These are phyloP conservation scores for Monotropa hypopitys DNA, from an alignment of 179 eudicot genomes.

Conservation along the genomic window DNA sequence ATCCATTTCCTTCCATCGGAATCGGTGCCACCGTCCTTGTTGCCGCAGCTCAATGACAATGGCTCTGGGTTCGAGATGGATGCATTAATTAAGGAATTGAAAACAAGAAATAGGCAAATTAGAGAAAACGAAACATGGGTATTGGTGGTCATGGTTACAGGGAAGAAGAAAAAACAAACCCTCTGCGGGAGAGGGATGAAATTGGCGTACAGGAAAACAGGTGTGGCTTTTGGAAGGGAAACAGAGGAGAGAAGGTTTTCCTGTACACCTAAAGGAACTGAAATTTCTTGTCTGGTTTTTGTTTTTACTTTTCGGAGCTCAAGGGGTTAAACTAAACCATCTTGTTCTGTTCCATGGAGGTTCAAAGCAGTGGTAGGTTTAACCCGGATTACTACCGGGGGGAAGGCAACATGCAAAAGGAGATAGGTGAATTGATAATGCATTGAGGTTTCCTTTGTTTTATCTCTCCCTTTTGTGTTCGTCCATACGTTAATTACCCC, in stretches of 20 bases:
- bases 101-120: not conserved
- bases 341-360: not conserved
- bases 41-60: slow-evolving; percentile 42
- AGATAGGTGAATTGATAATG: not conserved
- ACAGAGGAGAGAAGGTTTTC: not conserved
- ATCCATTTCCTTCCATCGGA: slow-evolving; percentile 56
- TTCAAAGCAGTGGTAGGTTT: not conserved
- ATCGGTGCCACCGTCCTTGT: slow-evolving; percentile 35
- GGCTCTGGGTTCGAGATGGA: not conserved
- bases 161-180: not conserved
- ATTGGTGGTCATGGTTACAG: slow-evolving; percentile 4
- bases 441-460: not conserved
- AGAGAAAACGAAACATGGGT: slow-evolving; percentile 8
- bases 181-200: not conserved
- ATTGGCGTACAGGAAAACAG: slow-evolving; percentile 17
- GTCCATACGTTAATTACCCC: not conserved
- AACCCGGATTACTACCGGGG: slow-evolving; percentile 8
- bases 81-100: not conserved
- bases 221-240: not conserved
- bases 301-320: not conserved
- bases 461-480: not conserved
- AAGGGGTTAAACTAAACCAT: not conserved
- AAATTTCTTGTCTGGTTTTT: not conserved
- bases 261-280: slow-evolving; percentile 7
- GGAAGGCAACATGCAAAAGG: not conserved